phyloP scores from a whole-genome alignment of 129 eudicot species.

The Flaveria linearis region DNA sequence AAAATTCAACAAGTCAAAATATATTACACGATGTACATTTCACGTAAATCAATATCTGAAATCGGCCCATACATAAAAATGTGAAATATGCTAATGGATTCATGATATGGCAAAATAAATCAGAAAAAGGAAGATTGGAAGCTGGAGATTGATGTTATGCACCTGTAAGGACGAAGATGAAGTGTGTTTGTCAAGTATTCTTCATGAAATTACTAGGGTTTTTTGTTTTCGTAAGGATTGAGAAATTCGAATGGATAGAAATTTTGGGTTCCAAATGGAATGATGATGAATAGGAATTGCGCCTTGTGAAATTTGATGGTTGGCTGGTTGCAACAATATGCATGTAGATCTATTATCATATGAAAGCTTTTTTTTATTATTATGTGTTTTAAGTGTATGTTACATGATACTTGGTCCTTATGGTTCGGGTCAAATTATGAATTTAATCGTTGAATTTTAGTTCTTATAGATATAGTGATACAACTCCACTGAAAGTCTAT shows the following conservation, averaged over 20 bases:
- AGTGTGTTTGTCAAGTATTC: slow-evolving; percentile 31
- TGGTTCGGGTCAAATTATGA: too few relatives aligned
- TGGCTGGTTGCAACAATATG: not conserved
- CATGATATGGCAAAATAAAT: not conserved
- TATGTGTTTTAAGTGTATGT: too few relatives aligned
- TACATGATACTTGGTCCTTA: too few relatives aligned
- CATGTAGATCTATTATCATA: too few relatives aligned
- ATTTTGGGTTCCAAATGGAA: slow-evolving; percentile 27
- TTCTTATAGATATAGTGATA: too few relatives aligned
- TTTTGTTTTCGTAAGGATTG: slow-evolving; percentile 25
- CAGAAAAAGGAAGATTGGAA: slow-evolving; percentile 7
- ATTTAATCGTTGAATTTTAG: too few relatives aligned
- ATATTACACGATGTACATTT: not conserved
- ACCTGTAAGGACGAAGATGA: slow-evolving; percentile 36
- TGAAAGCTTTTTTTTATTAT: too few relatives aligned
- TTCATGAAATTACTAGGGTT: slow-evolving; percentile 30
- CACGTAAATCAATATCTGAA: not conserved
- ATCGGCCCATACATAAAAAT: not conserved
- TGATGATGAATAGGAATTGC: slow-evolving; percentile 27
- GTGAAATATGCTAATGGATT: not conserved
- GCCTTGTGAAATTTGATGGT: not conserved
- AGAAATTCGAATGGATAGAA: slow-evolving; percentile 23
- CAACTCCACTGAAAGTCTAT: too few relatives aligned
- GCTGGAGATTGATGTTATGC: not conserved
- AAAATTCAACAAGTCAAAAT: not conserved